phyloP scores from a whole-genome alignment of 2,329 filamentous ascomycete species.

The Neophaeococcomyces mojaviensis region DNA sequence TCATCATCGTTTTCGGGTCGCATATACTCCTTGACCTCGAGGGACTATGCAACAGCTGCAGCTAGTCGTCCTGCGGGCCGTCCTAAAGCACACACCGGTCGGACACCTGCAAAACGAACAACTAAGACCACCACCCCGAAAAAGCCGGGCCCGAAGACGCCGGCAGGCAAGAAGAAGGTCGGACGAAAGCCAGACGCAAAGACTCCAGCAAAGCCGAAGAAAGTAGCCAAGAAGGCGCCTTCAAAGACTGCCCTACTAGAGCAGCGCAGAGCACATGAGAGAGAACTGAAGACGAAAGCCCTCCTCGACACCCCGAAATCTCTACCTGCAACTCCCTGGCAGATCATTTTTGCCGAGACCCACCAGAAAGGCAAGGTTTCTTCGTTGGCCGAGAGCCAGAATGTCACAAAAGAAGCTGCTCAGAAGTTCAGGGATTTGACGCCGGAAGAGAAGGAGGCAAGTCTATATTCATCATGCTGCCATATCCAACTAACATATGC shows the following conservation, averaged over 20 bases:
- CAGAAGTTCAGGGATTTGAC: slow-evolving; percentile 29
- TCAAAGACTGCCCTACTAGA: slow-evolving; percentile 20
- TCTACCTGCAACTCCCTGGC: slow-evolving; percentile 2
- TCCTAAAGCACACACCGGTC: slow-evolving; percentile 27
- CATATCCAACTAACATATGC: slow-evolving; percentile 1
- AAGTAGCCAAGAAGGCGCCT: slow-evolving; percentile 22
- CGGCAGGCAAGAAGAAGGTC: slow-evolving; percentile 21
- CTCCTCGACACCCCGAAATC: slow-evolving; percentile 15
- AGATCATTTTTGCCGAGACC: not conserved
- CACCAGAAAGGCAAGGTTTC: not conserved
- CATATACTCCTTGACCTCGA: slow-evolving; percentile 12
- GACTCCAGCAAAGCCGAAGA: slow-evolving; percentile 25
- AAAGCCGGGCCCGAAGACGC: slow-evolving; percentile 15
- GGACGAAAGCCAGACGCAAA: slow-evolving; percentile 21
- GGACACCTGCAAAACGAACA: slow-evolving; percentile 24
- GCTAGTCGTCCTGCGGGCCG: slow-evolving; percentile 22
- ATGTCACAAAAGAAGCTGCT: slow-evolving; percentile 13
- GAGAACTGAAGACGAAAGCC: slow-evolving; percentile 29
- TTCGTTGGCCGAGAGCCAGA: not conserved
- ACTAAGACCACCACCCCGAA: slow-evolving; percentile 14
- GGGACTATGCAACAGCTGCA: slow-evolving; percentile 27
- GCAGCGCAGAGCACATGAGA: slow-evolving; percentile 26
- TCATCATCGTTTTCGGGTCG: not conserved
- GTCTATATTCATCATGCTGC: slow-evolving; percentile 5
- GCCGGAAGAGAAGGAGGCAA: slow-evolving; percentile 32